Evolutionary conservation across 768 basidiomycete species (phyloP), one percentile per base, ranked within the genome.

Genomic region (Leucocoprinus birnbaumii): DNA sequence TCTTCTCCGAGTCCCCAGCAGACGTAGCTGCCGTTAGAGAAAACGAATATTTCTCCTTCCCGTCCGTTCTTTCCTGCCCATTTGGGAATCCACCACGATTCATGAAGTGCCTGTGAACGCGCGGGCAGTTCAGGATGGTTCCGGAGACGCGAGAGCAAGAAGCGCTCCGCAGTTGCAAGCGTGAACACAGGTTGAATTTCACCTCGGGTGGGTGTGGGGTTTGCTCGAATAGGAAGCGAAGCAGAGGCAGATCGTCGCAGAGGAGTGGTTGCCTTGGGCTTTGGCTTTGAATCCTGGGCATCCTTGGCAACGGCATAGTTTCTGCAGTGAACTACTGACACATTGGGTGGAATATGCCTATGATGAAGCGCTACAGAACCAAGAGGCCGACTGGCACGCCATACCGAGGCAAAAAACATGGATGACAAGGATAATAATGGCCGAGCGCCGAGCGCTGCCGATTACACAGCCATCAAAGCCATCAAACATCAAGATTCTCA

Each of bases 1-100:
- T 77, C 77, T 67, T 94, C 91, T 13, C 76, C 80, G 51, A 94
- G 69, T 4, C 92, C 93, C 94, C 94, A 97, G 61, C 86, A 92
- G 5, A 97, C 94, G 55, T 93, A 87, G 60, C 84, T 90, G 2
- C 94, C 94, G 60, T 91, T 93, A 18, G 80, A 78, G 66, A 97
- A 97, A 11, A 97, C 79, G 67, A 95, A 96, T 10, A 94, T 73
- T 67, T 97, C 94, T 14, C 93, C 94, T 53, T 84, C 77, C 54
- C 72, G 71, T 18, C 75, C 82, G 21, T 73, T 66, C 19, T 72
- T 65, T 0, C 80, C 80, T 14, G 40, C 44, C 84, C 87, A 91
- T 55, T 76, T 78, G 31, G 89, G 86, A 21, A 91, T 74, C 88
- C 89, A 92, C 80, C 84, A 87, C 7, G 87, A 78, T 49, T 91